A percentile compares a stretch with the other conserved stretches of the same genome.
These are phyloP conservation scores for Alternaria infectoria DNA, from an alignment of 2,329 filamentous ascomycete genomes.

Conservation along the genomic window DNA sequence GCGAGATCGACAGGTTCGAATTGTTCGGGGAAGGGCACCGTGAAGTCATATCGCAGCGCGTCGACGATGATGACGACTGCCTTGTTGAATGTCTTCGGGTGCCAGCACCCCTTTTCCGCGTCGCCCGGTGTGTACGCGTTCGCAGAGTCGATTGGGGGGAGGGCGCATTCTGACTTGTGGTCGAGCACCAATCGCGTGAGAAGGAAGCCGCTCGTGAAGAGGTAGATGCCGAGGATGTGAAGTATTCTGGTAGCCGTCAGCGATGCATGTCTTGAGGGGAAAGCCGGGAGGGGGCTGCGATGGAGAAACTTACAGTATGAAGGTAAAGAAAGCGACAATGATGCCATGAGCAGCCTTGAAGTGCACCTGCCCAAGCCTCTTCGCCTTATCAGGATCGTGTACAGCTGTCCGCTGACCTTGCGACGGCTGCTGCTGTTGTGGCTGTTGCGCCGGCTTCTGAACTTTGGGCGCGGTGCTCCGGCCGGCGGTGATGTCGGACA, in stretches of 20 bases:
- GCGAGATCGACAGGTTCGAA: constrained; percentile 50
- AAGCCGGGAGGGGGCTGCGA: not conserved
- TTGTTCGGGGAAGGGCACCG: constrained; percentile 73
- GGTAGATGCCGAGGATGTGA: constrained; percentile 81
- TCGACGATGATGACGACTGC: constrained; percentile 91
- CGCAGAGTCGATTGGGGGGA: constrained; percentile 68
- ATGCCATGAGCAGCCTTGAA: constrained; percentile 62
- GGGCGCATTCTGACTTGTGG: constrained; percentile 76
- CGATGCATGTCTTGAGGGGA: not conserved
- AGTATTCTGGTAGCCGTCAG: constrained; percentile 61
- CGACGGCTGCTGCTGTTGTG: constrained; percentile 28
- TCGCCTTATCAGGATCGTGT: constrained; percentile 31
- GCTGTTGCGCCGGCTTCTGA: constrained; percentile 15
- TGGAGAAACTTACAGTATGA: constrained; percentile 61
- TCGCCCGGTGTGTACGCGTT: constrained; percentile 48
- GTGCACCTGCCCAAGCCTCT: constrained; percentile 53
- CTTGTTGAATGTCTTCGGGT: constrained; percentile 90
- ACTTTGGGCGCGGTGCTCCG: constrained; percentile 40
- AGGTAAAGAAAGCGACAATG: constrained; percentile 69
- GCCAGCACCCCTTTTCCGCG: constrained; percentile 81
- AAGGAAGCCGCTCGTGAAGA: constrained; percentile 95
- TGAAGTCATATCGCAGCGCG: constrained; percentile 95
- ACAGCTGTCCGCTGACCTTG: constrained; percentile 8
- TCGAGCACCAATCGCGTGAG: constrained; percentile 83
- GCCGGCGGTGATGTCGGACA: constrained; percentile 46